A percentile compares a stretch with the other conserved stretches of the same genome.
Evolutionary conservation across 1,139 yeast species (phyloP).

Genomic region (Suhomyces yuchorum): DNA sequence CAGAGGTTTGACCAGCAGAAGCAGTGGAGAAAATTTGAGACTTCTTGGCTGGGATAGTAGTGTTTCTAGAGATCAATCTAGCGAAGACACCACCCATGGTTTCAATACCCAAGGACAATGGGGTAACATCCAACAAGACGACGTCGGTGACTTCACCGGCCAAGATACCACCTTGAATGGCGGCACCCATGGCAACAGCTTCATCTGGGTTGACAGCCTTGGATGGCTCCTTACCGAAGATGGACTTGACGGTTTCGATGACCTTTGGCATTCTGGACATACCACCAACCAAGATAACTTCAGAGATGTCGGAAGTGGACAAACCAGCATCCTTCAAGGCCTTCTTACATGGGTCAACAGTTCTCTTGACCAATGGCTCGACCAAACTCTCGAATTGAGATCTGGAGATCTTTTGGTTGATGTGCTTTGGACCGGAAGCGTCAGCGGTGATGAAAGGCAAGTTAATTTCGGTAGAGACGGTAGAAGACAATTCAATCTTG

Average conservation of each 20-base stretch:
- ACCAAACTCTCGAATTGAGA: constrained; percentile 91
- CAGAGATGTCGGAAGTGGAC: constrained; percentile 83
- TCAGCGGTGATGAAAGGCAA: constrained; percentile 96
- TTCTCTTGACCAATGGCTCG: constrained; percentile 88
- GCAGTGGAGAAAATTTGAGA: constrained; percentile 98
- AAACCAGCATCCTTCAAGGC: constrained; percentile 96
- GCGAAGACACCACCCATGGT: constrained; percentile 99
- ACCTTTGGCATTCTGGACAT: constrained; percentile 99
- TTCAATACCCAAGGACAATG: constrained; percentile 96
- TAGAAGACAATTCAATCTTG: constrained; percentile 95
- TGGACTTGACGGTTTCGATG: constrained; percentile 88
- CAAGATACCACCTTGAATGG: constrained; percentile 98
- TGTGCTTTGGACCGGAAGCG: constrained; percentile 98
- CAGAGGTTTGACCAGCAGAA: constrained; percentile 98
- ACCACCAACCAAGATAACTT: constrained; percentile 98
- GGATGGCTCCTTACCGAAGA: constrained; percentile 95
- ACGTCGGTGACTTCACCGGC: constrained; percentile 99
- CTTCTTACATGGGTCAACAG: constrained; percentile 96
- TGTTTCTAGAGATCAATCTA: constrained; percentile 95
- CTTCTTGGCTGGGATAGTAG: constrained; percentile 96
- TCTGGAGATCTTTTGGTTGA: constrained; percentile 90
- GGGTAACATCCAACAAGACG: constrained; percentile 92
- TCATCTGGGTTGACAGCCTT: constrained; percentile 99
- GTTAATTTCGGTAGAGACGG: constrained; percentile 91
- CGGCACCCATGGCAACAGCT: constrained; percentile 99